Percentiles rank a stretch among this genome's conserved stretches.
Evolutionary conservation across 306 rosid genomes (phyloP).

Genomic region (Senna tora): DNA sequence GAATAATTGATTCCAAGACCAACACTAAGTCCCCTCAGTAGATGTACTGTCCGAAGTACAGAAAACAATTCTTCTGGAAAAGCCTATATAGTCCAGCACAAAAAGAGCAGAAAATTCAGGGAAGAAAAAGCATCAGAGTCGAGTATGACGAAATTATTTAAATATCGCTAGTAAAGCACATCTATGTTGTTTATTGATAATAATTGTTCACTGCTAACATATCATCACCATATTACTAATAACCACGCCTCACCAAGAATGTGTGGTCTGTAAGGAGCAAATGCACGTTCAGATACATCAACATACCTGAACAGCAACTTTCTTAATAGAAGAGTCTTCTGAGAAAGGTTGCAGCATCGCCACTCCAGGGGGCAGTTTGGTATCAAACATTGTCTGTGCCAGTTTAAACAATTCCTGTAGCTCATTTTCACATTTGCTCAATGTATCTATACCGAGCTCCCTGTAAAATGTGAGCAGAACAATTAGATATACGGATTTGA

Average conservation of each 20-base stretch:
- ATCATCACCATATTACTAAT: slow-evolving; percentile 3
- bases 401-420: slow-evolving; percentile 73
- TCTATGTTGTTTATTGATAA: neutral
- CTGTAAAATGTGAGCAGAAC: slow-evolving; percentile 46
- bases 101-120: slow-evolving; percentile 17
- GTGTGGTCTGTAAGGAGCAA: slow-evolving; percentile 13
- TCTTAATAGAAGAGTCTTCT: slow-evolving; percentile 90
- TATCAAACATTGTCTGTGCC: slow-evolving; percentile 88
- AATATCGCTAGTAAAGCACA: slow-evolving; percentile 8
- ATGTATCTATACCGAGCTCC: slow-evolving; percentile 85
- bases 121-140: slow-evolving; percentile 25
- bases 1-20: slow-evolving; percentile 97
- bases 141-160: slow-evolving; percentile 27
- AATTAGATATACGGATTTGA: slow-evolving; percentile 28
- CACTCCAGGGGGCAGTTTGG: slow-evolving; percentile 93
- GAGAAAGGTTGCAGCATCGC: slow-evolving; percentile 87
- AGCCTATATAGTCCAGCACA: slow-evolving; percentile 52
- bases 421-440: slow-evolving; percentile 74
- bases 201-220: slow-evolving; percentile 9
- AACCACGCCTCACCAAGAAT: slow-evolving; percentile 15
- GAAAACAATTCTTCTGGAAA: slow-evolving; percentile 98
- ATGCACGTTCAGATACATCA: slow-evolving; percentile 12
- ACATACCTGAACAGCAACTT: slow-evolving; percentile 75
- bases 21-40: slow-evolving; percentile 92
- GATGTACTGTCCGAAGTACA: slow-evolving; percentile 87